Conservation (phyloP, 2,329 filamentous ascomycete species). For the Alternaria ventricosa region DNA sequence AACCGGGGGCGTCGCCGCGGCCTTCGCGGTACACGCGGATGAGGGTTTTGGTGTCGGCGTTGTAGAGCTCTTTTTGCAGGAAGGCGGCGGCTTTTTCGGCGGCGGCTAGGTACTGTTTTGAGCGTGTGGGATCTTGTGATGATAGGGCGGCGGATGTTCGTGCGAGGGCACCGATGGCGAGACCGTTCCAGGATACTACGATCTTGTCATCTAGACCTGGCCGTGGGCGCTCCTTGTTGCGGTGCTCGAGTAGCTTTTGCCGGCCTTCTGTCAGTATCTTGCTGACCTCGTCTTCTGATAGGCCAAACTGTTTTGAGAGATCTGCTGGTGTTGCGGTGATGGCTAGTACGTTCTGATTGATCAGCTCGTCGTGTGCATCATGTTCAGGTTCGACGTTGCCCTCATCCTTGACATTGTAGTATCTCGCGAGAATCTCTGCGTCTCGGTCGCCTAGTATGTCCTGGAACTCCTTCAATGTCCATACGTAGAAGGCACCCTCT, state of each 20-base stretch:
- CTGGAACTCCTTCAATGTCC: slow-evolving; percentile 87
- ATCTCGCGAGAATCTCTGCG: slow-evolving; percentile 76
- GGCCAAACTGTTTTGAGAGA: slow-evolving; percentile 76
- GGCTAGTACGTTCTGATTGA: slow-evolving; percentile 88
- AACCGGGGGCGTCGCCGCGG: slow-evolving; percentile 70
- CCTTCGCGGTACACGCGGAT: slow-evolving; percentile 77
- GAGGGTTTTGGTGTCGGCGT: slow-evolving; percentile 66
- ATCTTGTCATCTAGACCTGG: slow-evolving; percentile 89
- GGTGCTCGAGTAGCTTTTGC: slow-evolving; percentile 71
- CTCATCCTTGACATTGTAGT: slow-evolving; percentile 83
- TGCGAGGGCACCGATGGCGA: slow-evolving; percentile 84
- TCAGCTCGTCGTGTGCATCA: slow-evolving; percentile 91
- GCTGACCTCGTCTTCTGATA: slow-evolving; percentile 72
- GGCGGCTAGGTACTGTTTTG: slow-evolving; percentile 66
- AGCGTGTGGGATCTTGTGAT: slow-evolving; percentile 63
- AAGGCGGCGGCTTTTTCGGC: slow-evolving; percentile 75
- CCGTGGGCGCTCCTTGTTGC: slow-evolving; percentile 74
- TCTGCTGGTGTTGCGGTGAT: slow-evolving; percentile 71
- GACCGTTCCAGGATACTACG: slow-evolving; percentile 84
- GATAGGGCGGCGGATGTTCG: slow-evolving; percentile 74
- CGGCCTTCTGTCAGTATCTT: slow-evolving; percentile 71
- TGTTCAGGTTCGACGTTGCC: slow-evolving; percentile 85
- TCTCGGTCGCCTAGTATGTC: slow-evolving; percentile 73
- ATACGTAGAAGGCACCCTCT: slow-evolving; percentile 93
- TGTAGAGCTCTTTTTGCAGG: slow-evolving; percentile 76